Base-by-base conservation (phyloP, 306 rosid genomes). In the Inga oerstediana region DNA sequence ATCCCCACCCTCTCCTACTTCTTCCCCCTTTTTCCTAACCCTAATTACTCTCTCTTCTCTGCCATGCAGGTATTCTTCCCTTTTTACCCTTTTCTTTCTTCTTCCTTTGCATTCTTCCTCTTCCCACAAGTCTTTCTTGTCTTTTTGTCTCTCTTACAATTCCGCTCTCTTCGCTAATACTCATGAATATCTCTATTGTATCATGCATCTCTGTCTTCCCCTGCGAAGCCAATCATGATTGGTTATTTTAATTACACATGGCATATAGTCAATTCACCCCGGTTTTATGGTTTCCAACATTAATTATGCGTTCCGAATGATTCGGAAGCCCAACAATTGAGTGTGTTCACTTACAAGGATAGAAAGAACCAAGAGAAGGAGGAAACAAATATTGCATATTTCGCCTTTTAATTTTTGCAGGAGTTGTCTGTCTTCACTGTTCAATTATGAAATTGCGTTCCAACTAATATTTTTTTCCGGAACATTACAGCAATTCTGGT, bases 41-140 rank as follows among this genome's bases (percentile, higher is more conserved):
- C 86, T 67, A 84, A 81, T 79, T 86, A 87, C 84, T 32, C 87
- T 56, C 81, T 68, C 84, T 81, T 86, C 76, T 72, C 64, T 81
- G 39, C 59, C 67, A 96, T 94, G 98, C 91, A 93, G 97, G 99
- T 95, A 92, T 46, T 35, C 12, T 54, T 30, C 19, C 56, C 0
- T 49, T 49, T 46, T 4, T 0, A 0, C 24, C 65, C 16, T 24
- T 43, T 75, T 44, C n/a, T 35, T 7, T 27, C 27, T 39, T 35
- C 56, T 51, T 80, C 76, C 41, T 34, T 51, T 12, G 0, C 19
- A 19, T 73, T 59, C 37, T 64, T 32, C 27, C 43, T 14, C 12
- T 16, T 34, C 22, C 72, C 3, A 2, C 0, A 30, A 2, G 59
- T 2, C 7, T 6, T 52, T 56, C 11, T 7, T 56, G 20, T 56